Evolutionary conservation across 1,284 basidiomycete genomes (phyloP).

Genomic region (Leccinum subfulvum): DNA sequence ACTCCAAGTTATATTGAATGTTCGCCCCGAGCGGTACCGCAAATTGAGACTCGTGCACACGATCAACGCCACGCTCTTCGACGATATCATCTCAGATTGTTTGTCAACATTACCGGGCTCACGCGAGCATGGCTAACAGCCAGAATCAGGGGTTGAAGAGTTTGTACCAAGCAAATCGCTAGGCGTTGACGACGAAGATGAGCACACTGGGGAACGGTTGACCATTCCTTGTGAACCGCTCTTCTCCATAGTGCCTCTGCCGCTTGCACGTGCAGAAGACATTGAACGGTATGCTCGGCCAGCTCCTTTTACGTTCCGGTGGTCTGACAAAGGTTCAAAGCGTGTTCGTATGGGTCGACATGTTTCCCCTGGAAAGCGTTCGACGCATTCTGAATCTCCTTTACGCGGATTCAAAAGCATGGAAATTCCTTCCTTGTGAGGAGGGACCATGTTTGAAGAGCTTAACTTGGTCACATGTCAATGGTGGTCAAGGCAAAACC

Average conservation of each 20-base stretch:
- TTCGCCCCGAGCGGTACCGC: slow-evolving; percentile 48
- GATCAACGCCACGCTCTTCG: slow-evolving; percentile 33
- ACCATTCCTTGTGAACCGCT: slow-evolving; percentile 45
- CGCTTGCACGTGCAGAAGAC: slow-evolving; percentile 35
- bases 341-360: slow-evolving; percentile 44
- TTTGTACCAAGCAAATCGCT: slow-evolving; percentile 38
- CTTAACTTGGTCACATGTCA: slow-evolving; percentile 47
- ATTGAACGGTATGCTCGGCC: slow-evolving; percentile 38
- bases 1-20: slow-evolving; percentile 42
- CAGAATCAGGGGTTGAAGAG: slow-evolving; percentile 36
- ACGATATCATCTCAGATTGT: slow-evolving; percentile 39
- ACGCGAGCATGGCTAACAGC: slow-evolving; percentile 9
- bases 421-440: slow-evolving; percentile 41
- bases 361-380: slow-evolving; percentile 53
- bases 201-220: slow-evolving; percentile 40
- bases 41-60: slow-evolving; percentile 45
- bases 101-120: slow-evolving; percentile 15
- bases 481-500: slow-evolving; percentile 13
- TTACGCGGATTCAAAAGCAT: slow-evolving; percentile 41
- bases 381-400: slow-evolving; percentile 53
- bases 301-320: not conserved
- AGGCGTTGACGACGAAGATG: slow-evolving; percentile 38
- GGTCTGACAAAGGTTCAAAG: slow-evolving; percentile 28
- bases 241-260: slow-evolving; percentile 33
- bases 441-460: slow-evolving; percentile 45